Conservation (phyloP, 306 rosid species). For the Ceratonia siliqua region DNA sequence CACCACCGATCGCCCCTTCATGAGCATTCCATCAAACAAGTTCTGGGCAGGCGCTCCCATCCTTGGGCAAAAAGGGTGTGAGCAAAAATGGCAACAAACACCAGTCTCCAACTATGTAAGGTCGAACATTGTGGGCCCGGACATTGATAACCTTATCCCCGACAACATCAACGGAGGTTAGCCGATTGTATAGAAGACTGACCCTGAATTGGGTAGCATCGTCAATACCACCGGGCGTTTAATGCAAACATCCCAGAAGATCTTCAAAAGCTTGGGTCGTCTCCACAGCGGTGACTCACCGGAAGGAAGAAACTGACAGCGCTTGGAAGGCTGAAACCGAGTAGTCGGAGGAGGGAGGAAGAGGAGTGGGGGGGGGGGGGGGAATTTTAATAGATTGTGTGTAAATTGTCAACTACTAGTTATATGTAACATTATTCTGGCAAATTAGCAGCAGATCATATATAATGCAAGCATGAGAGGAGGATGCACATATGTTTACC, state of each 20-base stretch:
- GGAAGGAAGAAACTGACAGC: too few relatives aligned
- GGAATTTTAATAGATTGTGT: too few relatives aligned
- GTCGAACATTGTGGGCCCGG: slow-evolving; percentile 68
- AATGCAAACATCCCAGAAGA: slow-evolving; percentile 96
- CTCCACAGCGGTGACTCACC: slow-evolving; percentile 65
- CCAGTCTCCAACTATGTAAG: slow-evolving; percentile 93
- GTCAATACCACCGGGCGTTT: slow-evolving; percentile 81
- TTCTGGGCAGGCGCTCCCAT: slow-evolving; percentile 87
- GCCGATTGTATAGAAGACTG: slow-evolving; percentile 62
- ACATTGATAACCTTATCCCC: slow-evolving; percentile 77
- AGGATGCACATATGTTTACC: too few relatives aligned
- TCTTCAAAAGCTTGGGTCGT: slow-evolving; percentile 77
- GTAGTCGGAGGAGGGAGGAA: slow-evolving; percentile 44
- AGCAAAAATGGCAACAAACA: slow-evolving; percentile 72
- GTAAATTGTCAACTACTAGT: not conserved
- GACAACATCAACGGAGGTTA: slow-evolving; percentile 67
- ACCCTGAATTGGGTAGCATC: slow-evolving; percentile 82
- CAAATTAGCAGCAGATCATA: not conserved
- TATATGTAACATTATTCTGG: not conserved
- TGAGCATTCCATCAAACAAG: slow-evolving; percentile 85
- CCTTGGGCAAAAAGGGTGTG: slow-evolving; percentile 66
- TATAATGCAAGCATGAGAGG: too few relatives aligned
- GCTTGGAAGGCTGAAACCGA: slow-evolving; percentile 92
- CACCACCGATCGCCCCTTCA: slow-evolving; percentile 87
- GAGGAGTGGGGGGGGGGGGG: slow-evolving; percentile 15